These are phyloP conservation scores for Pseudocercospora fuligena DNA, from an alignment of 2,329 filamentous ascomycete species.

Conservation along the genomic window DNA sequence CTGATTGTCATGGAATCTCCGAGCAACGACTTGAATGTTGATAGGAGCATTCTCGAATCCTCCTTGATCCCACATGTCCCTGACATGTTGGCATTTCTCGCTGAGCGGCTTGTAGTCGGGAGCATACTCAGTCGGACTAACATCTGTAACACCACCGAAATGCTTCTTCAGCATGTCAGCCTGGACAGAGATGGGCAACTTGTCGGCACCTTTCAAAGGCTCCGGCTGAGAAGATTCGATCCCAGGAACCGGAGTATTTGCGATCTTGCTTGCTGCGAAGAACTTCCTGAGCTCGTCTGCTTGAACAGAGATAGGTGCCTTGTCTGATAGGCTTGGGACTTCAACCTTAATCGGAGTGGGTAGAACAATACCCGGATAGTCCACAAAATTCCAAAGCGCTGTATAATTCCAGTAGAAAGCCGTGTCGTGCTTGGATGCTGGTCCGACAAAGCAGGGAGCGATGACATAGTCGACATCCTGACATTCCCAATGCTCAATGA, in stretches of 20 bases:
- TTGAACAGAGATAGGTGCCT: neutral
- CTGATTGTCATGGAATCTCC: slow-evolving; percentile 26
- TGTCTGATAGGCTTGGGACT: neutral
- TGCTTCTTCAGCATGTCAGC: slow-evolving; percentile 2
- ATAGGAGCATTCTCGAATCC: slow-evolving; percentile 26
- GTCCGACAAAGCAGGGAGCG: slow-evolving; percentile 26
- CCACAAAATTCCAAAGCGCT: slow-evolving; percentile 28
- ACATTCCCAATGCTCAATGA: slow-evolving; percentile 24
- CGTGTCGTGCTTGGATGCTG: slow-evolving; percentile 26
- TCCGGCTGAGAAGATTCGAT: neutral
- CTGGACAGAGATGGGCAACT: neutral
- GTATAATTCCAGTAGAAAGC: slow-evolving; percentile 30
- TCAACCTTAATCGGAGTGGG: slow-evolving; percentile 23
- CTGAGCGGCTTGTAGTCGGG: slow-evolving; percentile 19
- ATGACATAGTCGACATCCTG: slow-evolving; percentile 29
- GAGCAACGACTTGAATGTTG: slow-evolving; percentile 25
- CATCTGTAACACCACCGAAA: slow-evolving; percentile 1
- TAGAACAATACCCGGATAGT: slow-evolving; percentile 27
- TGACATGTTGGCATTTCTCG: slow-evolving; percentile 22
- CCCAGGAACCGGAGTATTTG: neutral
- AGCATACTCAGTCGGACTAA: slow-evolving; percentile 13
- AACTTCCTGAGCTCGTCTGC: slow-evolving; percentile 1
- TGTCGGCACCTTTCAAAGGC: slow-evolving; percentile 8
- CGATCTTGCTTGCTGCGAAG: slow-evolving; percentile 2
- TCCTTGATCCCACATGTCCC: slow-evolving; percentile 24